A percentile compares a stretch with the other conserved stretches of the same genome.
These are phyloP conservation scores for Ophiostoma tasmaniense DNA, from an alignment of 2,329 filamentous ascomycete genomes.

Conservation along the genomic window DNA sequence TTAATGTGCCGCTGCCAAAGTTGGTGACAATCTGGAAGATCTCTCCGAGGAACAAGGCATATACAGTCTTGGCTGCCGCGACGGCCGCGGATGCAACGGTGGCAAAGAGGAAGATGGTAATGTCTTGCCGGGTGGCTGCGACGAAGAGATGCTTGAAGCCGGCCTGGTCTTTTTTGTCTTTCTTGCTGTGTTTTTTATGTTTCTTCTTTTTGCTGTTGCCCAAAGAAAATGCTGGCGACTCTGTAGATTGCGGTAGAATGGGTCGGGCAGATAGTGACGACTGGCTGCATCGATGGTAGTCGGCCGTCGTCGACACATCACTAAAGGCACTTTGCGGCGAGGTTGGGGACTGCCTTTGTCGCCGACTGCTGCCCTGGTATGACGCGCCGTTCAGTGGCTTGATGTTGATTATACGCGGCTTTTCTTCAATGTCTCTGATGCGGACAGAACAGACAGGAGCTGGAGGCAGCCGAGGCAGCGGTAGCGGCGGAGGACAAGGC, in stretches of 20 bases:
- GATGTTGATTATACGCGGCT: conserved; percentile 11
- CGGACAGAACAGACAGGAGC: conserved; percentile 9
- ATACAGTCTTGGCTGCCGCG: conserved; percentile 54
- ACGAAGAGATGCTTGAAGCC: conserved; percentile 48
- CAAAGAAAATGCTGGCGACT: background rate
- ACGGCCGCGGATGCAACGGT: conserved; percentile 48
- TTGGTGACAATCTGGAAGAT: conserved; percentile 64
- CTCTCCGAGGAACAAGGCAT: conserved; percentile 63
- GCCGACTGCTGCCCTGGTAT: background rate
- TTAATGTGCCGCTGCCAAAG: conserved; percentile 44
- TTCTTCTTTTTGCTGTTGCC: background rate
- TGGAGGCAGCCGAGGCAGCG: background rate
- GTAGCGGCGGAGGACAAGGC: background rate
- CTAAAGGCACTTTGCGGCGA: background rate
- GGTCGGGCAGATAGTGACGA: background rate
- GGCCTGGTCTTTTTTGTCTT: background rate
- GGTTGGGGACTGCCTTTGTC: background rate
- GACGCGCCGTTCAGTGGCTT: background rate
- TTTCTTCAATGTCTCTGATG: conserved; percentile 13
- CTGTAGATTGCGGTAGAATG: background rate
- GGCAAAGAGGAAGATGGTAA: conserved; percentile 45
- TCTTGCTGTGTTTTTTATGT: background rate
- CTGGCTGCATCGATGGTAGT: background rate
- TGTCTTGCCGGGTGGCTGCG: conserved; percentile 59
- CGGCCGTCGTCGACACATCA: background rate